Base-by-base conservation (phyloP, 306 rosid species). In the Luffa aegyptiaca region DNA sequence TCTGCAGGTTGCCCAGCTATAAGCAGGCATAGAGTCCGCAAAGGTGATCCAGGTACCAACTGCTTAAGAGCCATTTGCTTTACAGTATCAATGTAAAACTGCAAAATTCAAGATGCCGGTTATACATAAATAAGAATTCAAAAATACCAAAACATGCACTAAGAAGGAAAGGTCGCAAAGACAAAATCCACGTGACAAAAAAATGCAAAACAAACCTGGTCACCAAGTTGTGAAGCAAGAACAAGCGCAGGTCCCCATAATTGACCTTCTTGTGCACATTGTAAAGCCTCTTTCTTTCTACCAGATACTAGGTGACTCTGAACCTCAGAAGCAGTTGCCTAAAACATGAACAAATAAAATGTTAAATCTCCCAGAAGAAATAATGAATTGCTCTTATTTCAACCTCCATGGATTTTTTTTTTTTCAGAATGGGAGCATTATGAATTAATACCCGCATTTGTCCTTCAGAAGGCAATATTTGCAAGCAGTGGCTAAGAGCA, bases 171-270 rank as follows among this genome's bases (percentile, higher is more conserved):
- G 4, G 46, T 16, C 20, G 20, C 46, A 75, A 75, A 75, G 46
- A 75, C 45, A 75, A 44, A 69, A 75, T 7, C 48, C 63, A 75
- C 78, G 33, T 8, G 41, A 7, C 18, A 9, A 39, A 8, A 11
- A 45, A 77, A 42, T 49, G 63, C 58, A 51, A 59, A 21, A 80
- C 88, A 72, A 74, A 92, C 98, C 97, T 92, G 89, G 33, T 92
- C 93, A 36, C 98, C 97, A 81, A 95, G 97, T 85, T 91, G 97
- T 66, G 97, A 90, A 86, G 98, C 93, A 82, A 95, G 92, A 81
- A 92, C 90, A 86, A 95, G 92, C 4, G 98, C 97, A 62, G 99
- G 99, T 59, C 99, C 99, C 99, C 99, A 95, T 89, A 95, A 80
- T 13, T 95, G 99, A 81, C 99, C 97, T 82, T 88, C 97, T 83